Evolutionary conservation across 179 eudicot genomes (phyloP), one percentile per base, ranked within the genome.

Genomic region (Corrigiola litoralis): DNA sequence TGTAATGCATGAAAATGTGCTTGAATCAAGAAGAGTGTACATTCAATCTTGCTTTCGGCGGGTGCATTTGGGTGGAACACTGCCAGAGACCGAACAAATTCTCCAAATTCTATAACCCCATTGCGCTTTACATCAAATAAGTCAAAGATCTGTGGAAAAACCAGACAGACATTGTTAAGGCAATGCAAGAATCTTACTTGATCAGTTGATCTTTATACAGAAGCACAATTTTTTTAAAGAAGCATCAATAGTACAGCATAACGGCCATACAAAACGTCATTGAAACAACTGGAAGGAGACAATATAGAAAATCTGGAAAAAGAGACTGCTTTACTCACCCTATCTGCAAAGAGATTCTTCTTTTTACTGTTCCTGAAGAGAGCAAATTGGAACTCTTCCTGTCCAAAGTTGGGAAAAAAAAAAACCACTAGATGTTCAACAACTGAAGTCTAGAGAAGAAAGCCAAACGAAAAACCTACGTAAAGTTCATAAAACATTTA

Each of bases 341-440:
- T 69, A 66, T 90, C 95, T 0, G 97, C 89, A 61, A 92, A 92
- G 14, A 92, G 85, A 72, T 90, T 87, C 55, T 67, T 77, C 79
- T 58, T 87, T 65, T 84, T 84, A 61, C 80, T 75, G 78, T 87
- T 90, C 74, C 85, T 80, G 78, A 92, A 92, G 57, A 92, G 85
- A 17, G 97, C 97, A 25, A 92, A 77, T 71, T 85, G 92, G 52
- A 92, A 81, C 74, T 92, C 98, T 75, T 92, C 98, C 98, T 92
- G 86, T 17, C 4, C 52, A 72, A 41, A 40, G 42, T 5, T 61
- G 37, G 23, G 59, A 11, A 18, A 48, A 2, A 45, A 33, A 40
- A 55, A 14, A 41, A 8, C 33, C 16, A 11, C 53, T 18, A 11
- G 20, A 33, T 6, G 41, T 59, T n/a, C 14, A 57, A 46, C 21